phyloP scores from a whole-genome alignment of 192 early-diverging fungal species.

The Allomyces macrogynus region DNA sequence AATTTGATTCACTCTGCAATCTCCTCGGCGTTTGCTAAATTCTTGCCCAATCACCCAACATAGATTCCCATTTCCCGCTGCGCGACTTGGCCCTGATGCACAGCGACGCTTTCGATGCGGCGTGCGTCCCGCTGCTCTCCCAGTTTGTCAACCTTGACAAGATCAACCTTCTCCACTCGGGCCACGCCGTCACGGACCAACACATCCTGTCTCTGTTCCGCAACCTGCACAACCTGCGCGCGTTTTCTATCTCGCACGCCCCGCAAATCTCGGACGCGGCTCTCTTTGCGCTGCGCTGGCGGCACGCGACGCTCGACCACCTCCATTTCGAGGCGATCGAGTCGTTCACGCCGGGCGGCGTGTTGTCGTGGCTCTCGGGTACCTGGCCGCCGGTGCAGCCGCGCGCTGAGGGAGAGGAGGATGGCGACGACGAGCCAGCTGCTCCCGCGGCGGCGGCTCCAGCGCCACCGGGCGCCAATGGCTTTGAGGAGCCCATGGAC shows the following conservation, averaged over 20 bases:
- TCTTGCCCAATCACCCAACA: no score
- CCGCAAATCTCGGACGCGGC: not conserved
- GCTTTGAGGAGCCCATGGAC: not conserved
- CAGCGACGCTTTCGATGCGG: not conserved
- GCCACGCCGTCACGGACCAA: not conserved
- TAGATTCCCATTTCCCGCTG: not conserved
- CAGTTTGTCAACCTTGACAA: not conserved
- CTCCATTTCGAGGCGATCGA: not conserved
- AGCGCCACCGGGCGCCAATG: not conserved
- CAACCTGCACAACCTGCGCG: not conserved
- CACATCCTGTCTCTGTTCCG: not conserved
- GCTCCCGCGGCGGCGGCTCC: not conserved
- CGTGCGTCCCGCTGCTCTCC: not conserved
- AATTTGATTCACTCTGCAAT: no score
- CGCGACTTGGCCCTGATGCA: not conserved
- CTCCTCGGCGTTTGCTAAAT: no score
- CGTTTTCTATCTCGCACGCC: not conserved
- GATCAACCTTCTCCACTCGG: not conserved
- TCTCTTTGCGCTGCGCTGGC: not conserved
- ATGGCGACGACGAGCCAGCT: no score
- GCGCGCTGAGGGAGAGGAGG: no score
- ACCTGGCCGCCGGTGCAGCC: not conserved
- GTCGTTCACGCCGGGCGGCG: not conserved
- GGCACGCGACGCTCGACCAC: not conserved
- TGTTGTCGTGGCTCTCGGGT: not conserved